Base-by-base conservation (phyloP, 192 early-diverging fungal species). In the Gaertneriomyces semiglobifer region DNA sequence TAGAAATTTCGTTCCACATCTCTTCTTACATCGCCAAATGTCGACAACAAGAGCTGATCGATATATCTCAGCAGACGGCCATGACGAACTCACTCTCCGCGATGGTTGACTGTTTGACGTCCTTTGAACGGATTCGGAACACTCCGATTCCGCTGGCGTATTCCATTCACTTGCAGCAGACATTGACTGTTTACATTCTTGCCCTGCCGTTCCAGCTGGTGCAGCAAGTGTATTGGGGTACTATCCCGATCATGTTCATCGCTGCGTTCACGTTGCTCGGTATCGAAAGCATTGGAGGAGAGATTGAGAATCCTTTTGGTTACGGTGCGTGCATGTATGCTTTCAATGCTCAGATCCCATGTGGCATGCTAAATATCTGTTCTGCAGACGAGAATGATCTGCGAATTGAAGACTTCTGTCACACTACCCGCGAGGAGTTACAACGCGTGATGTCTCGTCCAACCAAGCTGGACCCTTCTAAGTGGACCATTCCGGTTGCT, bases 241-340 rank as follows among this genome's bases (percentile, higher is more conserved):
- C 90, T 53, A 87, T 94, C 48, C 78, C 88, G 5, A 66, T 92
- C 10, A 79, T 86, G 56, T 77, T 86, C 53, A 73, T 95, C 7
- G 77, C 86, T 1, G 61, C 66, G 19, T 68, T 68, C 58, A 72
- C 63, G n/a, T 77, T 94, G 67, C 73, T 94, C 16, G 95, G 95
- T 67, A 90, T 97, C 57, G 87, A 93, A 57, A 75, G 76, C 8
- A 94, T 95, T 60, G 93, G 90, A 38, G 80, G 81, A 14, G 90
- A 94, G 77, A 94, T 98, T 58, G 93, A 98, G 78, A 94, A 95
- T 70, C 93, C 93, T 8, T 94, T 95, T 39, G 55, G 55, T 38
- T 57, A 57, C 55, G 55, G 55, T 57, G 5, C 4, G 55, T 50
- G 2, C 10, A 19, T 56, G 14, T n/a, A 25, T 38, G 12, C 12